These are phyloP conservation scores for Coprinopsis sp. DNA, from an alignment of 768 basidiomycete species.

Conservation along the genomic window DNA sequence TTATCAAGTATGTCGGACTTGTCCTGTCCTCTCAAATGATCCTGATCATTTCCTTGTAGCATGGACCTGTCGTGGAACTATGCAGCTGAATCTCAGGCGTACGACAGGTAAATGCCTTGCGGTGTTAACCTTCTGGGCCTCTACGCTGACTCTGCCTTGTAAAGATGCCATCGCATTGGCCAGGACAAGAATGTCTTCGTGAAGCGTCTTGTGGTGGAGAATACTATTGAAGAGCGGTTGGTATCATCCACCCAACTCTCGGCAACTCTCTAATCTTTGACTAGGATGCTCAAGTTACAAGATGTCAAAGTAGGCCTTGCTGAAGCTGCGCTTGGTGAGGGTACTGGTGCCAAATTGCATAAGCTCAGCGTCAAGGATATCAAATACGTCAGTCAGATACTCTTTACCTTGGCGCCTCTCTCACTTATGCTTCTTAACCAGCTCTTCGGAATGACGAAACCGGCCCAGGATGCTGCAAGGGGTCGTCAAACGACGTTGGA, in stretches of 20 bases:
- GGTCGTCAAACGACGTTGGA: too few species aligned
- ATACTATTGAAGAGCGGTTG: conserved; percentile 75
- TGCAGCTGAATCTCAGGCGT: conserved; percentile 66
- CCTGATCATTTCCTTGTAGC: conserved; percentile 26
- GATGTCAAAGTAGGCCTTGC: conserved; percentile 64
- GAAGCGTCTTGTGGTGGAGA: conserved; percentile 59
- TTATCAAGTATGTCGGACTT: conserved; percentile 49
- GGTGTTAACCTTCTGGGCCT: conserved; percentile 14
- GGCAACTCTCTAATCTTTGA: background rate
- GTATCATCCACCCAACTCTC: conserved; percentile 13
- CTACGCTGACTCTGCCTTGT: conserved; percentile 22
- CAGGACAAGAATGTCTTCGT: conserved; percentile 67
- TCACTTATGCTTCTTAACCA: background rate
- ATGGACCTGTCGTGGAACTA: conserved; percentile 76
- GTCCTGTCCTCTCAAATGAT: background rate
- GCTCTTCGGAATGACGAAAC: conserved; percentile 5
- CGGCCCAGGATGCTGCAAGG: too few species aligned
- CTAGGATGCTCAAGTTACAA: conserved; percentile 65
- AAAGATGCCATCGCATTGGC: conserved; percentile 62
- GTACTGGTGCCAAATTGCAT: conserved; percentile 53
- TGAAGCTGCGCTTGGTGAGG: conserved; percentile 69
- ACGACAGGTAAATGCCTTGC: conserved; percentile 28
- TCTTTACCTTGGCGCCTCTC: background rate
- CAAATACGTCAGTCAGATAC: conserved; percentile 42
- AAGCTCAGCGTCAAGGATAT: conserved; percentile 69